Conservation (phyloP, 2,329 filamentous ascomycete genomes). For the Xylariaceae sp. region DNA sequence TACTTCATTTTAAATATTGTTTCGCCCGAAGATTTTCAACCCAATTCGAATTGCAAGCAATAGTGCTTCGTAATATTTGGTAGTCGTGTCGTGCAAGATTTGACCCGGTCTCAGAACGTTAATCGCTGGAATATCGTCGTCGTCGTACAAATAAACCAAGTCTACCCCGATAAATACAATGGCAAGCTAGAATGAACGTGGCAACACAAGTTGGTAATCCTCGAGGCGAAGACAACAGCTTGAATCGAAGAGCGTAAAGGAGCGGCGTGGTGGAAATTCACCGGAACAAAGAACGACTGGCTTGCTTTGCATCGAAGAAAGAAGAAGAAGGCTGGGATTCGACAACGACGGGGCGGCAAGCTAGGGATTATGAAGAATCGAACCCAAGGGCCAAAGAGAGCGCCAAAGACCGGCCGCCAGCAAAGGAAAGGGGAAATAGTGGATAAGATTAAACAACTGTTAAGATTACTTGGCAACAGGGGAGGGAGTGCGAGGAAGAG, state of each 20-base stretch:
- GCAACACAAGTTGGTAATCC: slow-evolving; percentile 15
- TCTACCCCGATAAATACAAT: slow-evolving; percentile 4
- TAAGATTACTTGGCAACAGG: slow-evolving; percentile 15
- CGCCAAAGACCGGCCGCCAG: no score
- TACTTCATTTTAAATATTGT: slow-evolving; percentile 25
- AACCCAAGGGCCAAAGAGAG: slow-evolving; percentile 1
- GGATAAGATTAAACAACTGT: slow-evolving; percentile 25
- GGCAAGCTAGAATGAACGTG: slow-evolving; percentile 20
- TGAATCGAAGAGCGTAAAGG: slow-evolving; percentile 24
- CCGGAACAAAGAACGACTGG: slow-evolving; percentile 31
- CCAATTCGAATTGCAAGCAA: neutral
- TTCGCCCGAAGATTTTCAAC: neutral
- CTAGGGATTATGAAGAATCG: slow-evolving; percentile 13
- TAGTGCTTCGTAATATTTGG: slow-evolving; percentile 1
- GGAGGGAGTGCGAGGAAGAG: slow-evolving; percentile 18
- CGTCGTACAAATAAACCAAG: neutral
- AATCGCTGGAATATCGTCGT: slow-evolving; percentile 10
- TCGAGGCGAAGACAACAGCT: slow-evolving; percentile 11
- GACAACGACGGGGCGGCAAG: slow-evolving; percentile 19
- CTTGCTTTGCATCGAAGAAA: slow-evolving; percentile 26
- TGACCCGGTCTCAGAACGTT: slow-evolving; percentile 2
- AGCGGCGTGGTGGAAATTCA: slow-evolving; percentile 32
- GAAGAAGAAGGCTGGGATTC: slow-evolving; percentile 19
- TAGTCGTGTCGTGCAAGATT: neutral
- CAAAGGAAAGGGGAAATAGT: slow-evolving; percentile 9